phyloP scores from a whole-genome alignment of 306 rosid genomes.

The Medicago truncatula region MtrunA17r5.0-ANR NC_053048.1:29986501-29987000 shows the following conservation, averaged over 20 bases:
- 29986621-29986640: slow-evolving; percentile 63
- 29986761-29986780: slow-evolving; percentile 31
- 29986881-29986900: too few relatives aligned
- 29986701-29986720: slow-evolving; percentile 59
- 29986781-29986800: slow-evolving; percentile 48
- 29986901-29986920: too few relatives aligned
- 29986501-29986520: slow-evolving; percentile 55
- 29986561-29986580: slow-evolving; percentile 57
- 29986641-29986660: slow-evolving; percentile 54
- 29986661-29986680: slow-evolving; percentile 45
- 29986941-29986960: too few relatives aligned
- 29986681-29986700: slow-evolving; percentile 47
- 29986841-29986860: too few relatives aligned
- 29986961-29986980: too few relatives aligned
- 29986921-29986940: too few relatives aligned
- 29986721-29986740: slow-evolving; percentile 48
- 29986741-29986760: not conserved
- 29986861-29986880: too few relatives aligned
- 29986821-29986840: not conserved
- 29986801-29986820: slow-evolving; percentile 28
- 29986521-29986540: slow-evolving; percentile 66
- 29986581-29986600: slow-evolving; percentile 58
- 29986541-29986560: slow-evolving; percentile 56
- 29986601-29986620: slow-evolving; percentile 53
- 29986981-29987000: too few relatives aligned